phyloP scores from a whole-genome alignment of 2,329 filamentous ascomycete species.

The Penicillium decumbens region DNA sequence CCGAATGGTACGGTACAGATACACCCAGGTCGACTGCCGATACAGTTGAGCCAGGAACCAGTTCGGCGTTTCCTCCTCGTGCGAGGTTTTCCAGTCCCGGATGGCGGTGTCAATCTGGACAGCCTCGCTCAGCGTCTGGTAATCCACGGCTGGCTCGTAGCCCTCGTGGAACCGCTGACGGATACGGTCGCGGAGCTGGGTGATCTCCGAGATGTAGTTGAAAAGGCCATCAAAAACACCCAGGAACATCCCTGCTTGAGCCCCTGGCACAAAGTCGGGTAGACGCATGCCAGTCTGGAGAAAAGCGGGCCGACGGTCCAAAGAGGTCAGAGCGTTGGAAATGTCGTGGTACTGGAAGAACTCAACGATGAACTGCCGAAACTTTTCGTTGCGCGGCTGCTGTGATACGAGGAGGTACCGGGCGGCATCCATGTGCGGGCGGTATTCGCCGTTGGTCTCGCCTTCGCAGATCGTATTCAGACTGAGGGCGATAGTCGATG shows the following conservation, averaged over 20 bases:
- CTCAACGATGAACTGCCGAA: conserved; percentile 66
- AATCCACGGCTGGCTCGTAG: conserved; percentile 66
- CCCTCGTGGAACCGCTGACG: conserved; percentile 60
- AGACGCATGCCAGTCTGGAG: conserved; percentile 52
- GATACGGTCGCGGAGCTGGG: conserved; percentile 68
- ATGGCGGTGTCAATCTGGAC: conserved; percentile 72
- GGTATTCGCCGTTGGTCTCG: conserved; percentile 63
- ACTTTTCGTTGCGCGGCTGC: conserved; percentile 60
- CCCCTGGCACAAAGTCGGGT: conserved; percentile 52
- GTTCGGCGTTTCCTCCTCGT: conserved; percentile 49
- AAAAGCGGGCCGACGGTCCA: conserved; percentile 51
- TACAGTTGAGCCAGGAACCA: conserved; percentile 57
- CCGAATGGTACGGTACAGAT: conserved; percentile 58
- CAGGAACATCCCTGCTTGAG: conserved; percentile 59
- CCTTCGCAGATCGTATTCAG: conserved; percentile 59
- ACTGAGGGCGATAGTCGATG: conserved; percentile 56
- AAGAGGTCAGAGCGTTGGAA: conserved; percentile 54
- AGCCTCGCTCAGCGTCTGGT: conserved; percentile 65
- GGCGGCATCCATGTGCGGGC: conserved; percentile 73
- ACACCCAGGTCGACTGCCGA: conserved; percentile 60
- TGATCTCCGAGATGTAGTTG: conserved; percentile 71
- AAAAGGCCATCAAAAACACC: conserved; percentile 81
- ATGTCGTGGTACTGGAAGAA: conserved; percentile 81
- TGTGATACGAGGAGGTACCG: conserved; percentile 62
- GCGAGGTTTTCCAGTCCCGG: conserved; percentile 65